Evolutionary conservation across 1,139 yeast genomes (phyloP).

Genomic region (Yamadazyma atlantica): DNA sequence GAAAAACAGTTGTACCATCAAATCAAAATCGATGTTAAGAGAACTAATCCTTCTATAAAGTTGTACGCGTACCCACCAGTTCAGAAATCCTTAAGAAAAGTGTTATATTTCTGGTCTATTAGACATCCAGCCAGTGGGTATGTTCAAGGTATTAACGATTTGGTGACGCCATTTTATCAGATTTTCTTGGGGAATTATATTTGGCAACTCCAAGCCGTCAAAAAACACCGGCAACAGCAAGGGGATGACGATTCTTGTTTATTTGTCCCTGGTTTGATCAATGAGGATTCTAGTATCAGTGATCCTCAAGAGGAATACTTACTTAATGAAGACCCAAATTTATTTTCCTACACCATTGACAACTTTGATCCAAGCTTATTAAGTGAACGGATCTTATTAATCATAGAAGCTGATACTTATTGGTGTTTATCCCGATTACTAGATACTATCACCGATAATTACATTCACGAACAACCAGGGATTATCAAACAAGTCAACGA

Average conservation of each 20-base stretch:
- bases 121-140: slow-evolving; percentile 98
- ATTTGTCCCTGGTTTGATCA: slow-evolving; percentile 37
- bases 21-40: slow-evolving; percentile 89
- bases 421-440: slow-evolving; percentile 92
- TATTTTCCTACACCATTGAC: slow-evolving; percentile 27
- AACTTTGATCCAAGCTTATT: slow-evolving; percentile 63
- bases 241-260: slow-evolving; percentile 24
- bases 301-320: slow-evolving; percentile 23
- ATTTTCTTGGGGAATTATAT: slow-evolving; percentile 75
- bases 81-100: slow-evolving; percentile 75
- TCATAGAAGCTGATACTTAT: slow-evolving; percentile 89
- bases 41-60: slow-evolving; percentile 85
- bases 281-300: slow-evolving; percentile 18
- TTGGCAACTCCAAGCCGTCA: slow-evolving; percentile 40
- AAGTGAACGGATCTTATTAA: slow-evolving; percentile 44
- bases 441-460: slow-evolving; percentile 94
- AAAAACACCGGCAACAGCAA: slow-evolving; percentile 14
- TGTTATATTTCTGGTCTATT: slow-evolving; percentile 91
- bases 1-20: slow-evolving; percentile 94
- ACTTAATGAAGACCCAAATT: slow-evolving; percentile 24
- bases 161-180: slow-evolving; percentile 92
- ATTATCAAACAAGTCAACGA: slow-evolving; percentile 87
- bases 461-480: slow-evolving; percentile 98
- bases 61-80: slow-evolving; percentile 70
- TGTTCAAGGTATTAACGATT: slow-evolving; percentile 97